Percentiles rank a stretch among this genome's conserved stretches.
These are phyloP conservation scores for Pezicula radicicola DNA, from an alignment of 2,329 filamentous ascomycete genomes.

Conservation along the genomic window DNA sequence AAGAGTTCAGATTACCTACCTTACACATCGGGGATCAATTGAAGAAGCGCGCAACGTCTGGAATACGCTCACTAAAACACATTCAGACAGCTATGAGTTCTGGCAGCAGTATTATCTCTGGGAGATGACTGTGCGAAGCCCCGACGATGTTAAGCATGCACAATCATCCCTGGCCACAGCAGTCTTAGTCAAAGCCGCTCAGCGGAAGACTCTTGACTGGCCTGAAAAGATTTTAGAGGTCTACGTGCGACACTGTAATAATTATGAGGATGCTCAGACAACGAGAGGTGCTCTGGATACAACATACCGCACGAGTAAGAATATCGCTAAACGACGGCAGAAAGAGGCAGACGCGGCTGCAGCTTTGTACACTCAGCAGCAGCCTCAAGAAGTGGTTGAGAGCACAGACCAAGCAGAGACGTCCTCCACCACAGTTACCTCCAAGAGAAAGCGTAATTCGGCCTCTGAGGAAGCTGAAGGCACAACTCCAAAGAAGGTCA, in stretches of 20 bases:
- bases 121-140: conserved; percentile 63
- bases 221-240: conserved; percentile 74
- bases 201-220: conserved; percentile 64
- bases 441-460: conserved; percentile 74
- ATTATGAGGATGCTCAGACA: conserved; percentile 77
- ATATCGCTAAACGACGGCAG: conserved; percentile 60
- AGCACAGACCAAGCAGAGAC: conserved; percentile 21
- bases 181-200: conserved; percentile 70
- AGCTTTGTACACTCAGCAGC: conserved; percentile 43
- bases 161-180: conserved; percentile 72
- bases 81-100: conserved; percentile 83
- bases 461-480: conserved; percentile 47
- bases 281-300: conserved; percentile 72
- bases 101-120: conserved; percentile 91
- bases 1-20: conserved; percentile 86
- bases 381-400: conserved; percentile 25
- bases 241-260: conserved; percentile 79
- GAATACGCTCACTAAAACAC: conserved; percentile 64
- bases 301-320: conserved; percentile 65
- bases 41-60: conserved; percentile 76
- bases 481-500: conserved; percentile 66
- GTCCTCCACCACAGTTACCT: conserved; percentile 16
- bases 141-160: conserved; percentile 1
- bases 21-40: conserved; percentile 77
- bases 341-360: conserved; percentile 61